These are phyloP conservation scores for Mycena capillaripes DNA, from an alignment of 768 basidiomycete genomes.

Conservation along the genomic window DNA sequence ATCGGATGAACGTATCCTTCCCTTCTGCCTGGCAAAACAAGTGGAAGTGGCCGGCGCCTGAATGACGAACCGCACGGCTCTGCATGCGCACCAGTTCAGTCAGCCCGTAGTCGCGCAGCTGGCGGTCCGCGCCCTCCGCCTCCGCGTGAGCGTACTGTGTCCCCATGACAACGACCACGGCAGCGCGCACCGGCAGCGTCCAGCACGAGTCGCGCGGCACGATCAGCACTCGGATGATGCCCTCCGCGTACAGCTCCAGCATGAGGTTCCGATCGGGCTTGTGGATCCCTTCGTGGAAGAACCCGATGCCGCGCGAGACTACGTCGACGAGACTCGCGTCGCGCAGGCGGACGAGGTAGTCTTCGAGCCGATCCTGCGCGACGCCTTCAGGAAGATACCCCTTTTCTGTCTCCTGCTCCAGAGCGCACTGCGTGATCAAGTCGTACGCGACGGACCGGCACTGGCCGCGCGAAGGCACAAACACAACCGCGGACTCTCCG, in stretches of 20 bases:
- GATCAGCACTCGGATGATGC: constrained; percentile 84
- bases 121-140: constrained; percentile 66
- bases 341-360: constrained; percentile 68
- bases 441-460: constrained; percentile 83
- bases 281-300: constrained; percentile 83
- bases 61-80: constrained; percentile 80
- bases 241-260: constrained; percentile 86
- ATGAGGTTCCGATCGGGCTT: constrained; percentile 78
- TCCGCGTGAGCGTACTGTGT: constrained; percentile 83
- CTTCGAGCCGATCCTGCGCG: constrained; percentile 69
- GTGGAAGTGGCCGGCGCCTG: constrained; percentile 75
- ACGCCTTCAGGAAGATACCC: constrained; percentile 75
- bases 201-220: constrained; percentile 89
- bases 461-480: constrained; percentile 89
- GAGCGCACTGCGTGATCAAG: constrained; percentile 88
- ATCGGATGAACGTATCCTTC: constrained; percentile 83
- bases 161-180: constrained; percentile 90
- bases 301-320: constrained; percentile 87
- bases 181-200: constrained; percentile 88
- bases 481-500: constrained; percentile 76
- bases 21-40: constrained; percentile 93
- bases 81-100: constrained; percentile 94
- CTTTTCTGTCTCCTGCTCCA: constrained; percentile 75
- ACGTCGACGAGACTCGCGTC: constrained; percentile 78
- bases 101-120: constrained; percentile 84